Evolutionary conservation across 768 basidiomycete genomes (phyloP).

Genomic region (Tricholoma saponaceum): DNA sequence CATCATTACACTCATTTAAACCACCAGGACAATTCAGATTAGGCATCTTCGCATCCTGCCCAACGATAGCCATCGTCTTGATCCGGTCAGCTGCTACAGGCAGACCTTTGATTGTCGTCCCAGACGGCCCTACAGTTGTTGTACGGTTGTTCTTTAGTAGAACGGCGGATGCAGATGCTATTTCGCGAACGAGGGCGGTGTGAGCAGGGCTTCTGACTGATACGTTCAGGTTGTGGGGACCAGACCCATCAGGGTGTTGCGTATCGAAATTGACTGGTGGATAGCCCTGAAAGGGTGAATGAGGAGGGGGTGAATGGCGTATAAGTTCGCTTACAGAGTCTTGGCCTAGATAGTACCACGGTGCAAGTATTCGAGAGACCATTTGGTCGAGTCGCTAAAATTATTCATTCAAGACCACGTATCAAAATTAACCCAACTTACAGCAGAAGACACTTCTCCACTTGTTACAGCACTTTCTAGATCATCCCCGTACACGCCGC

Average conservation of each 20-base stretch:
- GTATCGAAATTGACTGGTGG: constrained; percentile 44
- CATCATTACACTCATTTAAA: constrained; percentile 51
- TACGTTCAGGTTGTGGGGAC: constrained; percentile 37
- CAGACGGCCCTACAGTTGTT: constrained; percentile 27
- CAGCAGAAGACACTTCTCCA: constrained; percentile 43
- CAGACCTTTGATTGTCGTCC: constrained; percentile 34
- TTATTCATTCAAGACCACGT: constrained; percentile 2
- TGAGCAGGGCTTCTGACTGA: constrained; percentile 41
- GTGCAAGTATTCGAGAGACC: constrained; percentile 40
- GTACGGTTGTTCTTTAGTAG: constrained; percentile 61
- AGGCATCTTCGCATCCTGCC: constrained; percentile 53
- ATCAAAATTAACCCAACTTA: constrained; percentile 45
- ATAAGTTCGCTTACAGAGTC: constrained; percentile 30
- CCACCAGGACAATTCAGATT: constrained; percentile 39
- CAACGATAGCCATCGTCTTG: constrained; percentile 54
- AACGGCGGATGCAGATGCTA: constrained; percentile 64
- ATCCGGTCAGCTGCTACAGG: constrained; percentile 44
- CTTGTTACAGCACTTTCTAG: neutral
- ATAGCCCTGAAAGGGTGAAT: constrained; percentile 29
- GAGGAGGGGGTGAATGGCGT: neutral
- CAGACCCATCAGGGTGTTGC: constrained; percentile 42
- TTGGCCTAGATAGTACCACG: constrained; percentile 46
- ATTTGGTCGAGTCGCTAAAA: constrained; percentile 40
- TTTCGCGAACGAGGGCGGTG: constrained; percentile 52
- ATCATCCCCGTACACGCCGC: neutral